phyloP scores from a whole-genome alignment of 73 alveolate species.

The Paraurostyla sp. region DNA sequence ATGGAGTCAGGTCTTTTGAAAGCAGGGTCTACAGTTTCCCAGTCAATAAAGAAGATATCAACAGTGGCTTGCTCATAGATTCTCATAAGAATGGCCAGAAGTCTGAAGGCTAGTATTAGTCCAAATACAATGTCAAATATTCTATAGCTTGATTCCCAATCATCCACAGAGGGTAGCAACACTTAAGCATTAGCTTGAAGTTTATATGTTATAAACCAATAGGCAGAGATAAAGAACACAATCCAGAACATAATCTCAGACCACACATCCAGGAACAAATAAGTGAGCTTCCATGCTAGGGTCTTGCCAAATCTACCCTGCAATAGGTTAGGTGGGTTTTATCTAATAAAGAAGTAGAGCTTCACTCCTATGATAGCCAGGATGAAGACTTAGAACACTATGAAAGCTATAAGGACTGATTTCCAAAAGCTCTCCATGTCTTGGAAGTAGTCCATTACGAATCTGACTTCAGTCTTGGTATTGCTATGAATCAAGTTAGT shows the following conservation, averaged over 20 bases:
- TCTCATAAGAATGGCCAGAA: constrained; percentile 70
- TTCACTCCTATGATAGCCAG: constrained; percentile 60
- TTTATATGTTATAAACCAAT: constrained; percentile 87
- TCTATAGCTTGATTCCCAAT: constrained; percentile 59
- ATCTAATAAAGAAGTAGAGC: constrained; percentile 68
- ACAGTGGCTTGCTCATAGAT: constrained; percentile 77
- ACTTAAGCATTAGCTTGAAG: constrained; percentile 72
- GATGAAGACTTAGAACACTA: constrained; percentile 69
- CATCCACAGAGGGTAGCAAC: constrained; percentile 84
- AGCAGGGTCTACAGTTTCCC: constrained; percentile 84
- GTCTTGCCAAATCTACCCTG: constrained; percentile 40
- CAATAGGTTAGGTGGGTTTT: constrained; percentile 78
- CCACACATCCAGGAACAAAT: constrained; percentile 66
- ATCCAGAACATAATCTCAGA: constrained; percentile 84
- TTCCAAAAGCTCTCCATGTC: constrained; percentile 74
- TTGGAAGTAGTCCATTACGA: constrained; percentile 77
- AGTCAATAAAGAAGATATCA: constrained; percentile 87
- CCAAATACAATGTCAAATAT: constrained; percentile 76
- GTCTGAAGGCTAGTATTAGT: constrained; percentile 71
- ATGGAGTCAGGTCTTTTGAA: constrained; percentile 40
- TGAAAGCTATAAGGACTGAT: constrained; percentile 68
- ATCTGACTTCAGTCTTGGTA: constrained; percentile 55
- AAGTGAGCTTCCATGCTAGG: constrained; percentile 61
- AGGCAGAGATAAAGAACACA: constrained; percentile 77
- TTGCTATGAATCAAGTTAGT: constrained; percentile 33